phyloP scores from a whole-genome alignment of 768 basidiomycete species.

The Panaeolus cyanescens region DNA sequence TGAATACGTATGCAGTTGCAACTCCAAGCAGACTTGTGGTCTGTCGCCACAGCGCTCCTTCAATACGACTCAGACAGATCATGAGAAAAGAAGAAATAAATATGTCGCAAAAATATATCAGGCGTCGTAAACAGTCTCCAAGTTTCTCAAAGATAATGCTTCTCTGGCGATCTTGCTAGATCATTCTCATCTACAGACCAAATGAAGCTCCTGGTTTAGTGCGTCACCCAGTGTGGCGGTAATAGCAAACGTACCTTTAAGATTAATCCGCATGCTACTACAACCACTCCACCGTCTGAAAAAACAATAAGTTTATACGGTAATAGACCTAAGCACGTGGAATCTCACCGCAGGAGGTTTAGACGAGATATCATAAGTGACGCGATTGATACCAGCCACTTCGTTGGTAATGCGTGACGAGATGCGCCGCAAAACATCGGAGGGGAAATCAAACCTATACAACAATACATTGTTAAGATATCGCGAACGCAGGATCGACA shows the following conservation, averaged over 20 bases:
- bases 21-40: neutral
- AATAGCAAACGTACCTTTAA: neutral
- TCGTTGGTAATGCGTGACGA: slow-evolving; percentile 98
- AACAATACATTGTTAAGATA: slow-evolving; percentile 18
- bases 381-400: slow-evolving; percentile 93
- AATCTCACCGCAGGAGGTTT: slow-evolving; percentile 88
- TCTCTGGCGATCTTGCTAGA: slow-evolving; percentile 5
- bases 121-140: too few species aligned
- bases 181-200: neutral
- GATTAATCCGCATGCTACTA: slow-evolving; percentile 19
- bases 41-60: neutral
- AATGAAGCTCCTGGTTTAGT: neutral
- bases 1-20: neutral
- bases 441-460: slow-evolving; percentile 90
- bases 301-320: slow-evolving; percentile 8
- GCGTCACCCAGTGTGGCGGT: neutral
- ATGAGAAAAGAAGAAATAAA: neutral
- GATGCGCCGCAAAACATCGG: slow-evolving; percentile 85
- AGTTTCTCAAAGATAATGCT: neutral
- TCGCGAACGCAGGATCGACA: slow-evolving; percentile 6
- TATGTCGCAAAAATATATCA: neutral
- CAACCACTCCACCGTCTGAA: slow-evolving; percentile 53
- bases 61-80: neutral
- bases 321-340: slow-evolving; percentile 8
- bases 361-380: slow-evolving; percentile 95